Conservation (phyloP, 2,329 filamentous ascomycete species). For the Alternaria burnsii region DNA sequence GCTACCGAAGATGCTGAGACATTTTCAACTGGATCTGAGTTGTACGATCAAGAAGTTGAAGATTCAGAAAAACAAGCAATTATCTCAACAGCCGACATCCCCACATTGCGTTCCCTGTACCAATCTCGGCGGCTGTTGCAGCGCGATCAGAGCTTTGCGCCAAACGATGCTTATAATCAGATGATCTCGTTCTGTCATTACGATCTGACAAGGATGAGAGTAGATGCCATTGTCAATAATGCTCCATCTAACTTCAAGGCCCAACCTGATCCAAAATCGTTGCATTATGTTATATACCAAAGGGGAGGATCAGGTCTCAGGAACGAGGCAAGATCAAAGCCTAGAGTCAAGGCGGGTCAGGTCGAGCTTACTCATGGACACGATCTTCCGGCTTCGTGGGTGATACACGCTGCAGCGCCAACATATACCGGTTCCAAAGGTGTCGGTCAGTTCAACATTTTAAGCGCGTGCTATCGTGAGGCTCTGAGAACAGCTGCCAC, state of each 20-base stretch:
- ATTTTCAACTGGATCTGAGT: background rate
- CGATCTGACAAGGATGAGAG: slow-evolving; percentile 44
- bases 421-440: slow-evolving; percentile 30
- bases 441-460: slow-evolving; percentile 35
- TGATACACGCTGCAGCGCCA: slow-evolving; percentile 46
- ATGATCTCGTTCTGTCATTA: slow-evolving; percentile 42
- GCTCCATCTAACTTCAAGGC: slow-evolving; percentile 28
- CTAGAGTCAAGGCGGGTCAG: slow-evolving; percentile 32
- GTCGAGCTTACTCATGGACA: slow-evolving; percentile 39
- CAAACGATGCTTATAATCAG: slow-evolving; percentile 42
- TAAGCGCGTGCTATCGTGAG: slow-evolving; percentile 45
- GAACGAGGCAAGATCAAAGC: slow-evolving; percentile 27
- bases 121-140: slow-evolving; percentile 33
- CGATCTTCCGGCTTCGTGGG: slow-evolving; percentile 36
- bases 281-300: slow-evolving; percentile 39
- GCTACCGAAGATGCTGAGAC: background rate
- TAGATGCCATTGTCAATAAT: slow-evolving; percentile 49
- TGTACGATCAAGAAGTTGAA: background rate
- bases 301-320: slow-evolving; percentile 39
- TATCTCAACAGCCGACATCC: slow-evolving; percentile 30
- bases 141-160: slow-evolving; percentile 38
- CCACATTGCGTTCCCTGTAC: slow-evolving; percentile 41
- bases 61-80: slow-evolving; percentile 9
- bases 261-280: slow-evolving; percentile 18
- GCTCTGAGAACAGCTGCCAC: slow-evolving; percentile 33